A percentile compares a stretch with the other conserved stretches of the same genome.
Evolutionary conservation across 2,329 filamentous ascomycete species (phyloP).

Genomic region (Scleromitrula shiraiana): DNA sequence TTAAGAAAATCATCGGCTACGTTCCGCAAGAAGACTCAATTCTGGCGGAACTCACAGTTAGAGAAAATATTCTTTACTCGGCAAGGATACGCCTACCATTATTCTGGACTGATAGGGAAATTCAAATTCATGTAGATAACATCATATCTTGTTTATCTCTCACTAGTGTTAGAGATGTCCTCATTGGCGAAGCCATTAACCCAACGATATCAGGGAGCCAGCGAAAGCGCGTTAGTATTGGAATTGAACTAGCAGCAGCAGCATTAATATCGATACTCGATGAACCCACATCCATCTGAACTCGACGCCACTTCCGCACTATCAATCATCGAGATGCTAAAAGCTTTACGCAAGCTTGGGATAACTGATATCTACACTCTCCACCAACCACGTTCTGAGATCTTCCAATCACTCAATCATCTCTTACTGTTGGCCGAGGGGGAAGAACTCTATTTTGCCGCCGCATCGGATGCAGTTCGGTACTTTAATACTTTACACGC

Average conservation of each 20-base stretch:
- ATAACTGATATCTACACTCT: background rate
- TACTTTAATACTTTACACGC: background rate
- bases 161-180: background rate
- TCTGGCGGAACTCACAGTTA: background rate
- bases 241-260: background rate
- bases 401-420: background rate
- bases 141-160: background rate
- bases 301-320: background rate
- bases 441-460: background rate
- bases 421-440: background rate
- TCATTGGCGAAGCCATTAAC: background rate
- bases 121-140: background rate
- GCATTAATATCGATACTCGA: background rate
- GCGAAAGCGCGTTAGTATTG: constrained; percentile 1
- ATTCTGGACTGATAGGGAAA: background rate
- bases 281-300: background rate
- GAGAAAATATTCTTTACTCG: background rate
- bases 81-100: background rate
- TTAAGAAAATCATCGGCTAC: background rate
- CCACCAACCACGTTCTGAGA: background rate
- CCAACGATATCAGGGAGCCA: background rate
- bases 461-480: background rate
- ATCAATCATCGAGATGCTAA: background rate
- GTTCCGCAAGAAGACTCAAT: background rate
- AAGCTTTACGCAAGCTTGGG: background rate